Conservation (phyloP, 2,329 filamentous ascomycete species). For the Aureobasidium sp. region DNA sequence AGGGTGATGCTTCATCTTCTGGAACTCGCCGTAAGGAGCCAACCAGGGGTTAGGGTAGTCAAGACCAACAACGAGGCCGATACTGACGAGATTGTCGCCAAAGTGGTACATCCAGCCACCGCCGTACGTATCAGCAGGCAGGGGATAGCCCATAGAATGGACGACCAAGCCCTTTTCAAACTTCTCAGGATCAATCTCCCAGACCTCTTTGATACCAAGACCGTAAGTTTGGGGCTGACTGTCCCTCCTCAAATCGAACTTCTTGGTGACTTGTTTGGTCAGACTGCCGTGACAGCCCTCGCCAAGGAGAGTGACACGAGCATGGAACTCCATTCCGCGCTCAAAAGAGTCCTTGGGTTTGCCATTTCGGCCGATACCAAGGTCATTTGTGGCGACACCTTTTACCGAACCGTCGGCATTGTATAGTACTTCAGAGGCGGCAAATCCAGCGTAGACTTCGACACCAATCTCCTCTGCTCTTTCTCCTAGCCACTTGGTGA, state of each 20-base stretch:
- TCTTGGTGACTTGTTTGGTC: constrained; percentile 89
- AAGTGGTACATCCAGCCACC: constrained; percentile 99
- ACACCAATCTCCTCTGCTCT: constrained; percentile 94
- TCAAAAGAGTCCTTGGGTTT: constrained; percentile 86
- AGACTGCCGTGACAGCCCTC: constrained; percentile 95
- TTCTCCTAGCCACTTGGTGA: constrained; percentile 92
- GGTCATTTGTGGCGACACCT: constrained; percentile 92
- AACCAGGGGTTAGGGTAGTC: constrained; percentile 97
- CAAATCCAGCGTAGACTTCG: constrained; percentile 93
- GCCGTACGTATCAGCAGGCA: constrained; percentile 83
- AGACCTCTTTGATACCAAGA: constrained; percentile 90
- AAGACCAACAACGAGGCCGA: constrained; percentile 85
- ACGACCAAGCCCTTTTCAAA: constrained; percentile 78
- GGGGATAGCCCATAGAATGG: constrained; percentile 88
- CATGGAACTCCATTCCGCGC: constrained; percentile 97
- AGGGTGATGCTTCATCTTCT: constrained; percentile 98
- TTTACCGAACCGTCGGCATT: constrained; percentile 76
- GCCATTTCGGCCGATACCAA: constrained; percentile 74
- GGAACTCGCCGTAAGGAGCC: constrained; percentile 91
- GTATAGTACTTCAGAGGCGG: constrained; percentile 87
- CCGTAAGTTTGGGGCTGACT: constrained; percentile 94
- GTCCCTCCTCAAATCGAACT: constrained; percentile 81
- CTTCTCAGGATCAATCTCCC: constrained; percentile 90
- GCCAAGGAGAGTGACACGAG: constrained; percentile 78
- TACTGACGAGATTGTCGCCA: constrained; percentile 87